Base-by-base conservation (phyloP, 192 early-diverging fungal genomes). In the Coemansia aciculifera region DNA sequence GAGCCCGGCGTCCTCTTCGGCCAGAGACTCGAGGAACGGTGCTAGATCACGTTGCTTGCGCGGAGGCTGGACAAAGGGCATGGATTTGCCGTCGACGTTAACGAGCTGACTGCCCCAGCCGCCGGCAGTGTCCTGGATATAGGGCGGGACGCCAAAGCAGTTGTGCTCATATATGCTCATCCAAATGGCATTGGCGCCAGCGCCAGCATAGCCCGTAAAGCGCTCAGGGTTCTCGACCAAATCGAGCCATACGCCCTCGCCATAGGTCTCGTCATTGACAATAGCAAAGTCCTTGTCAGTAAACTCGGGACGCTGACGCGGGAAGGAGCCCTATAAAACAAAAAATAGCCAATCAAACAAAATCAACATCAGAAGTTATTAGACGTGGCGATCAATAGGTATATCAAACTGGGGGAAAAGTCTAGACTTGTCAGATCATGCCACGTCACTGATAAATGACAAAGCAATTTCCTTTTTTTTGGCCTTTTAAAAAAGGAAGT, bases 111-210 rank as follows among this genome's bases (percentile, higher is more conserved):
- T 81, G 51, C 83, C 83, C 80, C 80, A 75, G 62, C 81, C 77
- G 63, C 81, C 74, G 19, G 73, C 71, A 54, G 88, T 90, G 86
- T 89, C 69, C 79, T 83, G 81, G 62, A 83, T 64, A 63, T 78
- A 83, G 9, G 81, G 81, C 39, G 84, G 74, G 10, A 91, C 81
- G 66, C 90, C 89, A 76, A 99, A 98, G 77, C 98, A 99, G 81
- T 98, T 99, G 74, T 99, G 94, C 69, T 91, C 86, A 72, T 99
- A 99, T 29, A 99, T 95, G n/a, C 96, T 87, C 64, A 88, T 88
- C 98, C 98, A 99, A 7, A 99, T 90, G 44, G 91, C 87, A 29
- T 85, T 86, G 39, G 96, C 90, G 42, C 92, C 91, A 17, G 91
- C 87, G 56, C 98, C 98, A 23, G 91, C 87, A 67, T 98, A 99